Evolutionary conservation across 1,284 basidiomycete genomes (phyloP).

Genomic region (Cryptococcus sp.): DNA sequence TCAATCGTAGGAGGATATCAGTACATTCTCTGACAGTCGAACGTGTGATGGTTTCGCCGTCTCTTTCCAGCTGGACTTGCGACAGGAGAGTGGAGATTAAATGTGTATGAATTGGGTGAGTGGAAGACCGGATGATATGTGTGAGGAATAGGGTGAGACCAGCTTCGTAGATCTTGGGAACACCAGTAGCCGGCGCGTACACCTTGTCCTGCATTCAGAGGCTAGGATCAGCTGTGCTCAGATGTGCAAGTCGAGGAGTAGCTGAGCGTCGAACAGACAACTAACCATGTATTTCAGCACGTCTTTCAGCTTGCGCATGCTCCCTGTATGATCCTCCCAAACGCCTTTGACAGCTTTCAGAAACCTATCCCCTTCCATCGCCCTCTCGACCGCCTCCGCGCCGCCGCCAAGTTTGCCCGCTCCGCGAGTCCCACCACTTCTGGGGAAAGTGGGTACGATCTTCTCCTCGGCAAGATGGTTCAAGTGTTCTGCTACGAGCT

Average conservation of each 20-base stretch:
- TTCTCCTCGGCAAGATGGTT: constrained; percentile 72
- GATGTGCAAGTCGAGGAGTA: neutral
- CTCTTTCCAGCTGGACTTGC: constrained; percentile 87
- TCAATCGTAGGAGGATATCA: constrained; percentile 66
- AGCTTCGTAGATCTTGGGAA: constrained; percentile 78
- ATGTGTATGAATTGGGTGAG: constrained; percentile 74
- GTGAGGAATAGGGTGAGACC: constrained; percentile 83
- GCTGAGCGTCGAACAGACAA: constrained; percentile 6
- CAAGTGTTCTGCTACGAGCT: constrained; percentile 79
- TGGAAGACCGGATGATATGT: constrained; percentile 69
- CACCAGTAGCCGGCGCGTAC: constrained; percentile 68
- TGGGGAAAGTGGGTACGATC: constrained; percentile 82
- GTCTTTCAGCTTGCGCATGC: constrained; percentile 86
- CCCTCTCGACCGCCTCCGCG: constrained; percentile 46
- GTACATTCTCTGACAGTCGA: constrained; percentile 88
- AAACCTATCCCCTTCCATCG: constrained; percentile 74
- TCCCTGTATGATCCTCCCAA: constrained; percentile 92
- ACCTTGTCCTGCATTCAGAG: constrained; percentile 74
- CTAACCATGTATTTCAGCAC: constrained; percentile 94
- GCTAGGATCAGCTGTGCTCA: neutral
- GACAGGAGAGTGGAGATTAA: constrained; percentile 78
- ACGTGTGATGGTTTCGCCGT: constrained; percentile 87
- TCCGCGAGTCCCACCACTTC: constrained; percentile 43
- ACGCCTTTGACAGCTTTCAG: constrained; percentile 79
- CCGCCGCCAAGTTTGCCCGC: constrained; percentile 40